These are phyloP conservation scores for Lachnellula willkommii DNA, from an alignment of 2,329 filamentous ascomycete genomes.

Conservation along the genomic window DNA sequence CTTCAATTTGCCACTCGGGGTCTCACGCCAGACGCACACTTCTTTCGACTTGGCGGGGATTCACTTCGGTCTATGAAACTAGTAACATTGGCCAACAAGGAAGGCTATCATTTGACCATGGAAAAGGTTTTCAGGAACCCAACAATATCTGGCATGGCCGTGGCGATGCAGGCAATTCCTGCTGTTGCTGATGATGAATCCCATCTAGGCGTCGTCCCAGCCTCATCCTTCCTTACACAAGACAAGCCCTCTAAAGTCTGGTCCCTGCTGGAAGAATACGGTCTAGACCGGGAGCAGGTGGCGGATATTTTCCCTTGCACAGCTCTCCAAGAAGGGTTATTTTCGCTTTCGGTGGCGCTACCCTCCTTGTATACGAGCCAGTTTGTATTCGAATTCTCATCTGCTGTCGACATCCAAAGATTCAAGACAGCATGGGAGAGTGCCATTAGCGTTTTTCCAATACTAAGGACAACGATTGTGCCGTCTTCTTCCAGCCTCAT, in stretches of 20 bases:
- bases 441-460: not conserved
- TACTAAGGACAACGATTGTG: not conserved
- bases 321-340: constrained; percentile 33
- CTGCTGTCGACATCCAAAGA: not conserved
- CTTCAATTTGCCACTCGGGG: constrained; percentile 40
- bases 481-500: not conserved
- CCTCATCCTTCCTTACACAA: not conserved
- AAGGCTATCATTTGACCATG: too few relatives aligned
- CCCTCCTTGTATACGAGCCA: constrained; percentile 32
- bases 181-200: not conserved
- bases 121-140: too few relatives aligned
- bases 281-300: not conserved
- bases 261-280: not conserved
- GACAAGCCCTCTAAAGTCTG: not conserved
- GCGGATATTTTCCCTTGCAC: constrained; percentile 37
- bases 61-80: constrained; percentile 30
- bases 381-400: constrained; percentile 3
- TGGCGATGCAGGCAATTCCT: not conserved
- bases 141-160: too few relatives aligned
- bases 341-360: constrained; percentile 31
- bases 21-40: constrained; percentile 27
- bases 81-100: not conserved
- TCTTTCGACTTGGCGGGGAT: constrained; percentile 35
- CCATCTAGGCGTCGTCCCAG: not conserved
- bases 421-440: constrained; percentile 8